Conservation (phyloP, 2,329 filamentous ascomycete genomes). For the Ambrosiella xylebori region DNA sequence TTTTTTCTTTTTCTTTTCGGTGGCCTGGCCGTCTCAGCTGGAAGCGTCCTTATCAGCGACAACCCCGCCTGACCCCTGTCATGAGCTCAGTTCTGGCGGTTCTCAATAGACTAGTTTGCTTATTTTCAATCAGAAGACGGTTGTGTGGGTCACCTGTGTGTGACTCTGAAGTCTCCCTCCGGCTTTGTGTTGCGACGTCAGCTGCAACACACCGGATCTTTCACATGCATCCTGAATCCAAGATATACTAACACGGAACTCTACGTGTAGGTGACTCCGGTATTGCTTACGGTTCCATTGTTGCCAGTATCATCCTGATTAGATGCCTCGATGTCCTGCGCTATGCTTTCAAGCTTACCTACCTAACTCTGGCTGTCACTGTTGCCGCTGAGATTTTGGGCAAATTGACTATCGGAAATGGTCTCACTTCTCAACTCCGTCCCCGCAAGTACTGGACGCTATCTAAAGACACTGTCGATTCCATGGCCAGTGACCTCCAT, state of each 20-base stretch:
- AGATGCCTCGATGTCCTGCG: conserved; percentile 50
- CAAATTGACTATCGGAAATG: conserved; percentile 42
- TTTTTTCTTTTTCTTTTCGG: not conserved
- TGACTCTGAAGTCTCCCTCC: no score
- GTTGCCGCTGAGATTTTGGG: conserved; percentile 43
- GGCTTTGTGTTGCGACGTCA: no score
- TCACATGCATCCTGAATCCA: no score
- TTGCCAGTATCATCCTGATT: conserved; percentile 42
- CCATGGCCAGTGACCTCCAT: conserved; percentile 44
- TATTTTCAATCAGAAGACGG: not conserved
- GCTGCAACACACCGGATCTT: no score
- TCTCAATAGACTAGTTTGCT: not conserved
- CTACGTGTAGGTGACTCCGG: conserved; percentile 37
- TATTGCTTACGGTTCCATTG: conserved; percentile 42
- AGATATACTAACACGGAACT: no score
- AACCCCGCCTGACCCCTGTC: conserved; percentile 12
- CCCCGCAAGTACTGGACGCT: conserved; percentile 52
- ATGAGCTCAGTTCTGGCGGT: not conserved
- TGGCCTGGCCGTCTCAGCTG: not conserved
- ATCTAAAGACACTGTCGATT: conserved; percentile 43
- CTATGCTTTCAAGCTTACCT: conserved; percentile 48
- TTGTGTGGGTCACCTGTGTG: no score
- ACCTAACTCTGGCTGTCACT: conserved; percentile 42
- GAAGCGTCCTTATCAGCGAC: not conserved
- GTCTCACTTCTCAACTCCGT: conserved; percentile 47